These are phyloP conservation scores for Salix exigua DNA, from an alignment of 345 rosid genomes.

Conservation along the genomic window DNA sequence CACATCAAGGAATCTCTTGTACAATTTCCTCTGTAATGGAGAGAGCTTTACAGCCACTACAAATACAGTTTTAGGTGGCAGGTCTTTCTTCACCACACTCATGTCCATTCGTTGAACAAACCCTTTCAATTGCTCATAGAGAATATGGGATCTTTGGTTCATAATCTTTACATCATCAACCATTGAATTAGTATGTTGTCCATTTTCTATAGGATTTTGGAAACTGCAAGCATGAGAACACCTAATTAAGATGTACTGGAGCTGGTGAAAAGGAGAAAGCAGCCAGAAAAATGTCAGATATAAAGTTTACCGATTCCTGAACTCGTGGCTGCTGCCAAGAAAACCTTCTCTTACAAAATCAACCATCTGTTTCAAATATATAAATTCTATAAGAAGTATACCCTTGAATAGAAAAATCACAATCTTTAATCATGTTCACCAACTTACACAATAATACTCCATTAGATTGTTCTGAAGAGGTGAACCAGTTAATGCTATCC, in stretches of 20 bases:
- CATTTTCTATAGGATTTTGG: slow-evolving; percentile 97
- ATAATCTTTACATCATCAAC: slow-evolving; percentile 92
- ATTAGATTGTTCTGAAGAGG: slow-evolving; percentile 99
- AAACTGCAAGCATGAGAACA: slow-evolving; percentile 54
- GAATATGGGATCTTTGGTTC: slow-evolving; percentile 99
- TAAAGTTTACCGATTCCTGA: slow-evolving; percentile 82
- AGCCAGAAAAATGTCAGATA: slow-evolving; percentile 15
- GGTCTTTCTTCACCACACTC: slow-evolving; percentile 92
- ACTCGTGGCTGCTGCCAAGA: slow-evolving; percentile 98
- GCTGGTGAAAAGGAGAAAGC: slow-evolving; percentile 6
- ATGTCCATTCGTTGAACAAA: slow-evolving; percentile 99
- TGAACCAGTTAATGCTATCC: slow-evolving; percentile 98
- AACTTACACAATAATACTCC: slow-evolving; percentile 98
- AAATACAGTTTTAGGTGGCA: slow-evolving; percentile 97
- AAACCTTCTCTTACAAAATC: slow-evolving; percentile 99
- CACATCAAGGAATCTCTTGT: slow-evolving; percentile 88
- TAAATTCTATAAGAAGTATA: slow-evolving; percentile 13
- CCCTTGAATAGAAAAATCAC: neutral
- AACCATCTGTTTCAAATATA: slow-evolving; percentile 75
- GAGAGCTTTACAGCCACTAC: slow-evolving; percentile 96
- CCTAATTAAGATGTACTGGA: slow-evolving; percentile 11
- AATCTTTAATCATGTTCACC: neutral
- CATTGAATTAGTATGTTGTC: slow-evolving; percentile 97
- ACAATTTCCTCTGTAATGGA: slow-evolving; percentile 78
- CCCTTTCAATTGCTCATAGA: slow-evolving; percentile 94